A percentile compares a stretch with the other conserved stretches of the same genome.
These are phyloP conservation scores for Tulasnella sp. DNA, from an alignment of 768 basidiomycete genomes.

Conservation along the genomic window DNA sequence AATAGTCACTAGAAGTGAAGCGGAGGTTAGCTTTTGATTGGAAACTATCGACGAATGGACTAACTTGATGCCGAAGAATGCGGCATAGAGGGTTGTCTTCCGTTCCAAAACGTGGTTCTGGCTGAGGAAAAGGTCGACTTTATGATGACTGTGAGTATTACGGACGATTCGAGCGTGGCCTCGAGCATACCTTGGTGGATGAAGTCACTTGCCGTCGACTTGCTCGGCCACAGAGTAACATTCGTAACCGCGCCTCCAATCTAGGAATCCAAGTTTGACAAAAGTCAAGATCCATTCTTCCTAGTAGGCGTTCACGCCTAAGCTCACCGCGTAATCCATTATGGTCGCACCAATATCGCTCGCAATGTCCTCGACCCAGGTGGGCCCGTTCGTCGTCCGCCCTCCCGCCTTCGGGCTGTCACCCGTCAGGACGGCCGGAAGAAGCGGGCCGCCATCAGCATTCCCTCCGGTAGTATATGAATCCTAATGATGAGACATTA, in stretches of 20 bases:
- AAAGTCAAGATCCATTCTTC: too few relatives aligned
- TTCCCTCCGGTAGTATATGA: slow-evolving; percentile 52
- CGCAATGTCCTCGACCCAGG: slow-evolving; percentile 53
- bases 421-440: slow-evolving; percentile 44
- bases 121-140: slow-evolving; percentile 46
- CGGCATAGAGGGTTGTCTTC: slow-evolving; percentile 46
- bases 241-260: slow-evolving; percentile 48
- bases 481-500: slow-evolving; percentile 37
- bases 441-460: slow-evolving; percentile 47
- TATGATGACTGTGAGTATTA: background rate
- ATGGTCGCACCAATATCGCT: slow-evolving; percentile 42
- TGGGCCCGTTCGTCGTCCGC: slow-evolving; percentile 49
- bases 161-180: background rate
- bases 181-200: slow-evolving; percentile 45
- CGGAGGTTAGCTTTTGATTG: slow-evolving; percentile 34
- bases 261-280: background rate
- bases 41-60: background rate
- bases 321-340: slow-evolving; percentile 50
- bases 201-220: slow-evolving; percentile 48
- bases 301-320: too few relatives aligned
- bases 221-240: slow-evolving; percentile 52
- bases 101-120: slow-evolving; percentile 48
- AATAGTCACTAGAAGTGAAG: slow-evolving; percentile 55
- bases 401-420: slow-evolving; percentile 50
- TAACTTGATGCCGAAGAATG: slow-evolving; percentile 14